Conservation (phyloP, 2,329 filamentous ascomycete genomes). For the Xylaria digitata region DNA sequence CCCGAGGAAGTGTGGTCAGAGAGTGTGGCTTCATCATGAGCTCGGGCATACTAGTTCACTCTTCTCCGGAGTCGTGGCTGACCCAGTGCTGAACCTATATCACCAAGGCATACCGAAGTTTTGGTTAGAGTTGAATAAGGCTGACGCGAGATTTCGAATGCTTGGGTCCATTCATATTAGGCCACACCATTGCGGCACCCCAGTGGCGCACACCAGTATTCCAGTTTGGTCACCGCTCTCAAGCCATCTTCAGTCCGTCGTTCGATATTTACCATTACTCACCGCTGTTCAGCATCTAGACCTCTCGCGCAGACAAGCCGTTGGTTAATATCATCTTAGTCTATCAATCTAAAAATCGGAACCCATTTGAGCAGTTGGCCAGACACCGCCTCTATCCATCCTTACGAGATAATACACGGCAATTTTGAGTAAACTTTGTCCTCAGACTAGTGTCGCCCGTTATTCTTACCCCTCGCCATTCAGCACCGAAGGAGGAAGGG, state of each 20-base stretch:
- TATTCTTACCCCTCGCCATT: constrained; percentile 12
- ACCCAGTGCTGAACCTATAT: constrained; percentile 10
- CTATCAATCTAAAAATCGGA: background rate
- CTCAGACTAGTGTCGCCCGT: background rate
- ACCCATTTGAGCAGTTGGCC: background rate
- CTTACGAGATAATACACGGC: background rate
- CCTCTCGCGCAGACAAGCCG: background rate
- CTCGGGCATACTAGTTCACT: constrained; percentile 4
- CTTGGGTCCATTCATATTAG: constrained; percentile 21
- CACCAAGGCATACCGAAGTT: constrained; percentile 2
- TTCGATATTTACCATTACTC: background rate
- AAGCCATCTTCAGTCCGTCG: background rate
- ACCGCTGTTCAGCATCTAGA: background rate
- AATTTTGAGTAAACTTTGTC: background rate
- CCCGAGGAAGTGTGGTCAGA: constrained; percentile 12
- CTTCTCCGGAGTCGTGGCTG: constrained; percentile 13
- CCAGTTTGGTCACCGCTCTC: background rate
- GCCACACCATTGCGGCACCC: background rate
- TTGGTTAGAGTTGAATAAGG: constrained; percentile 22
- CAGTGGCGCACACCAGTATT: constrained; percentile 19
- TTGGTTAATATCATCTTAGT: background rate
- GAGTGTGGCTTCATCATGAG: constrained; percentile 9
- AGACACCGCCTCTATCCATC: background rate
- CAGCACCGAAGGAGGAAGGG: constrained; percentile 6
- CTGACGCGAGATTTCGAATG: constrained; percentile 33